phyloP scores from a whole-genome alignment of 129 eudicot genomes.

The Helianthus annuus region DNA sequence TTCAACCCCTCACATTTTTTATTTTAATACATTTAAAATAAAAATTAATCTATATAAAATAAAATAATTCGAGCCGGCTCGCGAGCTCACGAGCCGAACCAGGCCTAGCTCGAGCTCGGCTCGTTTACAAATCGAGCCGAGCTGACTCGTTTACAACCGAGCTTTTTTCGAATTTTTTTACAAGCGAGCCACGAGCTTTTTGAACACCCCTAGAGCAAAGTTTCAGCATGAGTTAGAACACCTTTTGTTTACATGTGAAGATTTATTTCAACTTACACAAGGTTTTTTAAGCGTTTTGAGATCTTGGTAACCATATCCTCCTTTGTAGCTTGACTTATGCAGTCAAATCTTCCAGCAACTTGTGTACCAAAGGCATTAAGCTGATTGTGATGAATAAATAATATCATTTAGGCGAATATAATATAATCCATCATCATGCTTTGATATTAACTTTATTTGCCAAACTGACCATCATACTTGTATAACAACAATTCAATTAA shows the following conservation, averaged over 20 bases:
- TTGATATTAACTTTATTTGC: background rate
- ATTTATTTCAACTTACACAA: constrained; percentile 56
- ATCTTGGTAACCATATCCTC: constrained; percentile 66
- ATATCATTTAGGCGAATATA: constrained; percentile 13
- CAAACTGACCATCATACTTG: constrained; percentile 19
- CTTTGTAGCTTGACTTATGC: constrained; percentile 68
- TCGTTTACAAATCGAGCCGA: too few species aligned
- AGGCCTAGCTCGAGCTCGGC: too few species aligned
- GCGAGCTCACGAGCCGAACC: too few species aligned
- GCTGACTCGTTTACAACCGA: too few species aligned
- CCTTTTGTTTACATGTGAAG: background rate
- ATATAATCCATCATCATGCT: constrained; percentile 13
- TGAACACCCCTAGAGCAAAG: background rate
- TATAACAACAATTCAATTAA: background rate
- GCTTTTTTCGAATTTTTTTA: too few species aligned
- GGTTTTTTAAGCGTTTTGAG: constrained; percentile 74
- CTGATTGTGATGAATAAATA: constrained; percentile 42
- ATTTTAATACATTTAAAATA: too few species aligned
- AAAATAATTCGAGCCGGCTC: too few species aligned
- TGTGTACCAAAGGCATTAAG: constrained; percentile 76
- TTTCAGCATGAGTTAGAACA: constrained; percentile 7
- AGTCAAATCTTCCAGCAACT: constrained; percentile 59
- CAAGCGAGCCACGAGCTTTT: too few species aligned
- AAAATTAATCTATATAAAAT: too few species aligned
- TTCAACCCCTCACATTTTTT: too few species aligned